Base-by-base conservation (phyloP, 768 basidiomycete species). In the Pisolithus microcarpus region DNA sequence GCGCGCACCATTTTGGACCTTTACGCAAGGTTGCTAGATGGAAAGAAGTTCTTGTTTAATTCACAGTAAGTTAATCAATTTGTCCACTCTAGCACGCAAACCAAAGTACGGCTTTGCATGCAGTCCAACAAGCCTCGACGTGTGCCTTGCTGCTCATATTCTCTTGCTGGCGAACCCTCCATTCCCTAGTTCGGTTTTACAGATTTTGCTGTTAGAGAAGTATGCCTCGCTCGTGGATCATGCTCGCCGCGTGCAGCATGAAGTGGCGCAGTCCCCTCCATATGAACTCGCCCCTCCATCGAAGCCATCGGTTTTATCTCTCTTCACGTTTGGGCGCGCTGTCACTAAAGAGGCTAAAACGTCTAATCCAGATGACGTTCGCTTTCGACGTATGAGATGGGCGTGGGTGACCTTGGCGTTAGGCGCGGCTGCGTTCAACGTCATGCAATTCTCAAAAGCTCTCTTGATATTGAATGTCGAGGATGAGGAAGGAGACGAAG, bases 101-200 rank as follows among this genome's bases (percentile, higher is more conserved):
- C 43, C 16, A 8, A 49, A 44, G 44, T 39, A 40, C 23, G 39
- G 53, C 13, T 26, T 39, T 16, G 15, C 4, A 19, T 34, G 18
- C 48, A 91, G 87, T 43, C 75, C 76, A 11, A 80, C 84, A 1
- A 74, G 76, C 5, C 64, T 89, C 16, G 89, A 91, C 54, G 62
- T 85, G 21, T 61, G 80, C 36, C 67, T 90, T 18, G 84, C 88
- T 16, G 77, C 87, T 6, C 84, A 88, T 54, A 70, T 84, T 24
- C 72, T 87, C 30, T 70, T 88, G 30, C 67, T 90, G 4, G 53
- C 74, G 4, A 65, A 75, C 42, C 77, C 82, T 5, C 76, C 79
- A 36, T 83, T 82, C 50, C 81, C 85, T 1, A 81, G 88, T 56
- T 66, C 79, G 3, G 62, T 81, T 15, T 54, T 91, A 7, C 72